Percentiles rank a stretch among this genome's conserved stretches.
phyloP scores from a whole-genome alignment of 2,329 filamentous ascomycete genomes.

The Trichoderma arundinaceum region DNA sequence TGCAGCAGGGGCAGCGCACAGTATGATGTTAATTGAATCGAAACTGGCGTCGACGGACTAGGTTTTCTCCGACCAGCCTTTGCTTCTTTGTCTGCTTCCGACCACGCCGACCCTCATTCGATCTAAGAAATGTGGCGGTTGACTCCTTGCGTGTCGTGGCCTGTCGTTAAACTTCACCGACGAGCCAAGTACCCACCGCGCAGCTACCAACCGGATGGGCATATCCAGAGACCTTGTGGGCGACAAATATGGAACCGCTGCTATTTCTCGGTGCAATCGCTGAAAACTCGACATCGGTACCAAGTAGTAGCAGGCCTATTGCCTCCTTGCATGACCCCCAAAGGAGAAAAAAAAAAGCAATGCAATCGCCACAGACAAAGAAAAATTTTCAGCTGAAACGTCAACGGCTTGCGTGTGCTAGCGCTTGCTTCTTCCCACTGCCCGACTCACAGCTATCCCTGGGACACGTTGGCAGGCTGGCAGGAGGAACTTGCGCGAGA shows the following conservation, averaged over 20 bases:
- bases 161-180: slow-evolving; percentile 17
- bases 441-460: slow-evolving; percentile 1
- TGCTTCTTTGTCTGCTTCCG: slow-evolving; percentile 18
- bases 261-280: neutral
- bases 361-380: slow-evolving; percentile 16
- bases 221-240: slow-evolving; percentile 9
- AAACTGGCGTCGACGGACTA: slow-evolving; percentile 16
- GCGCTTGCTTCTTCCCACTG: slow-evolving; percentile 11
- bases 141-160: slow-evolving; percentile 20
- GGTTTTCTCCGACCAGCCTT: neutral
- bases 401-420: slow-evolving; percentile 20
- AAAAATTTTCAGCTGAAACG: slow-evolving; percentile 6
- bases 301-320: neutral
- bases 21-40: slow-evolving; percentile 22
- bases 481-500: slow-evolving; percentile 5
- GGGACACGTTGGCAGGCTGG: slow-evolving; percentile 2
- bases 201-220: slow-evolving; percentile 26
- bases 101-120: slow-evolving; percentile 17
- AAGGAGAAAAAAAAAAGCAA: slow-evolving; percentile 14
- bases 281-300: slow-evolving; percentile 5
- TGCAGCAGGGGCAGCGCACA: slow-evolving; percentile 29
- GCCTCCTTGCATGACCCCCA: neutral
- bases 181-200: slow-evolving; percentile 1
- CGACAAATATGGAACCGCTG: slow-evolving; percentile 25
- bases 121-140: slow-evolving; percentile 30